A percentile compares a stretch with the other conserved stretches of the same genome.
phyloP scores from a whole-genome alignment of 169 alveolate species.

The Sarcocystis neurona region DNA sequence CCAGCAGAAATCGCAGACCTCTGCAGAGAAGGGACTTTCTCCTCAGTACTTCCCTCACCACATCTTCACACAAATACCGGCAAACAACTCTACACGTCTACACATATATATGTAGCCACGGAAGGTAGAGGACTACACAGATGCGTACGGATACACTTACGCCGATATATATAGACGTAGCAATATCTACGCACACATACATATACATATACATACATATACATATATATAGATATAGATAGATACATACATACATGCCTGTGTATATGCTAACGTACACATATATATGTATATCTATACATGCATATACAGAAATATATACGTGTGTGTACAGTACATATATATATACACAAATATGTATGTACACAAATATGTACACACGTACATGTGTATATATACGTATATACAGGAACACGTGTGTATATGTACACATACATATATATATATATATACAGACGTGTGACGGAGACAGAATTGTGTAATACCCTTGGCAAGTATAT shows the following conservation, averaged over 20 bases:
- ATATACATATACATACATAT: neutral
- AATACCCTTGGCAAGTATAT: no score
- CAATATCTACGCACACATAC: neutral
- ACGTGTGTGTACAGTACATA: no score
- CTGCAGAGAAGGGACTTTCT: conserved; percentile 71
- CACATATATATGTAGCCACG: no score
- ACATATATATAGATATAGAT: neutral
- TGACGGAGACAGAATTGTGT: conserved; percentile 40
- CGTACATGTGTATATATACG: neutral
- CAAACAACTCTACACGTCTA: no score
- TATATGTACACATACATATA: neutral
- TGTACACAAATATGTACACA: no score
- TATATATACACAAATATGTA: no score
- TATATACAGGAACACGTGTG: neutral
- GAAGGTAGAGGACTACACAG: no score
- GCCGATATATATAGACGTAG: neutral
- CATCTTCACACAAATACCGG: no score
- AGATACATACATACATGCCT: neutral
- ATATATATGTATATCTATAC: neutral
- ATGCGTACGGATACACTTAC: no score
- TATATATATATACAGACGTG: neutral
- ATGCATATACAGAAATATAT: conserved; percentile 45
- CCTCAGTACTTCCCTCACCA: no score
- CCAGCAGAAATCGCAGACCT: conserved; percentile 76
- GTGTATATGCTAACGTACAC: neutral